These are phyloP conservation scores for Thymus quinquecostatus DNA, from an alignment of 257 asterid species.

Conservation along the genomic window DNA sequence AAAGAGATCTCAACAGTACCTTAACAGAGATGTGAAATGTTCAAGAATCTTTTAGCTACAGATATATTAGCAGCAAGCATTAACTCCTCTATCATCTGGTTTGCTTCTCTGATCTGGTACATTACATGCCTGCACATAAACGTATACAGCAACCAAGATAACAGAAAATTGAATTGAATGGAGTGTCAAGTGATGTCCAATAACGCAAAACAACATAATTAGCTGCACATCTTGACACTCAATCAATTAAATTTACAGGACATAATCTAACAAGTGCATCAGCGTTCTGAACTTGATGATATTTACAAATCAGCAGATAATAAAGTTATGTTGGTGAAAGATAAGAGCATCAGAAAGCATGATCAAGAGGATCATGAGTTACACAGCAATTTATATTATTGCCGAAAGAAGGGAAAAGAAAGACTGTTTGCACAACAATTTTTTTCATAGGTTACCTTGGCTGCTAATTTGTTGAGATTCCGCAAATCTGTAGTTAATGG, in stretches of 20 bases:
- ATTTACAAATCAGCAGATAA: conserved; percentile 8
- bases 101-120: conserved; percentile 97
- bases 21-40: conserved; percentile 77
- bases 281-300: conserved; percentile 6
- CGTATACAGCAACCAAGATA: conserved; percentile 14
- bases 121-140: conserved; percentile 69
- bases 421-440: conserved; percentile 8
- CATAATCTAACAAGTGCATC: background rate
- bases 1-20: conserved; percentile 53
- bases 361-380: conserved; percentile 90
- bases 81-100: conserved; percentile 99
- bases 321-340: conserved; percentile 15
- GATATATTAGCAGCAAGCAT: conserved; percentile 99
- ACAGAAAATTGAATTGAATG: conserved; percentile 8
- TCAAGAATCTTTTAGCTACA: conserved; percentile 88
- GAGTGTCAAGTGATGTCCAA: conserved; percentile 11
- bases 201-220: conserved; percentile 3
- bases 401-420: background rate
- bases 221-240: background rate
- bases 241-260: conserved; percentile 16
- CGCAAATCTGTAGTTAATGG: conserved; percentile 90
- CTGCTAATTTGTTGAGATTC: conserved; percentile 73
- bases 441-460: conserved; percentile 62
- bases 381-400: conserved; percentile 37
- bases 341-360: conserved; percentile 9